A percentile compares a stretch with the other conserved stretches of the same genome.
These are phyloP conservation scores for Fusarium brevicatenulatum DNA, from an alignment of 2,329 filamentous ascomycete genomes.

Conservation along the genomic window DNA sequence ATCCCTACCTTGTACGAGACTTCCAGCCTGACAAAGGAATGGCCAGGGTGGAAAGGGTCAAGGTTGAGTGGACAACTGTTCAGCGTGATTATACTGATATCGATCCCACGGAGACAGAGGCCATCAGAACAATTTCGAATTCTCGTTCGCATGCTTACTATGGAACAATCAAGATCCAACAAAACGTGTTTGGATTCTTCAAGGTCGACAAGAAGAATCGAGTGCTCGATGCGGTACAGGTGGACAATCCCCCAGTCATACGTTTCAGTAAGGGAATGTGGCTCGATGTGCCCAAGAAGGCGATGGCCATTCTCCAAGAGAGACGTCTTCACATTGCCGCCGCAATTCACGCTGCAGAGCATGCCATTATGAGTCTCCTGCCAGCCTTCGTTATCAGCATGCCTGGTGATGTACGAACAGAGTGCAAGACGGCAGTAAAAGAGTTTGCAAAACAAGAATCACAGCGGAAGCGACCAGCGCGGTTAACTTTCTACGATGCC, in stretches of 20 bases:
- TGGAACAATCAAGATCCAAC: constrained; percentile 84
- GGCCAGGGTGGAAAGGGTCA: constrained; percentile 87
- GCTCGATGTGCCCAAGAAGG: constrained; percentile 86
- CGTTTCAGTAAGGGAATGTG: constrained; percentile 91
- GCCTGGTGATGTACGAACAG: constrained; percentile 91
- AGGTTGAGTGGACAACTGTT: constrained; percentile 93
- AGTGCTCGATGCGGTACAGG: constrained; percentile 90
- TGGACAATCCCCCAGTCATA: constrained; percentile 92
- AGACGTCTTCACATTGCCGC: constrained; percentile 83
- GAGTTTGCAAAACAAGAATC: constrained; percentile 81
- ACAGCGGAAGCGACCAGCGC: constrained; percentile 81
- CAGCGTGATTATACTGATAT: constrained; percentile 95
- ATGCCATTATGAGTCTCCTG: constrained; percentile 86
- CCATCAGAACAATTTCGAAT: constrained; percentile 75
- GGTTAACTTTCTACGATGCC: constrained; percentile 93
- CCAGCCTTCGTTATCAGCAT: constrained; percentile 91
- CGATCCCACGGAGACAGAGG: constrained; percentile 91
- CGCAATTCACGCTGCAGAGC: constrained; percentile 93
- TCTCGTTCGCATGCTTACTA: constrained; percentile 80
- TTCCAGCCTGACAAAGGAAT: constrained; percentile 83
- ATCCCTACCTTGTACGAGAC: constrained; percentile 89
- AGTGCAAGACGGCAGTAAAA: constrained; percentile 90
- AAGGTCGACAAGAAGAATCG: constrained; percentile 89
- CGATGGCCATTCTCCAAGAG: constrained; percentile 80
- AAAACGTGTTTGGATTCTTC: constrained; percentile 96